Percentiles rank a stretch among this genome's conserved stretches.
Evolutionary conservation across 352 stramenopile genomes (phyloP).

Genomic region (Halophytophthora batemanensis): DNA sequence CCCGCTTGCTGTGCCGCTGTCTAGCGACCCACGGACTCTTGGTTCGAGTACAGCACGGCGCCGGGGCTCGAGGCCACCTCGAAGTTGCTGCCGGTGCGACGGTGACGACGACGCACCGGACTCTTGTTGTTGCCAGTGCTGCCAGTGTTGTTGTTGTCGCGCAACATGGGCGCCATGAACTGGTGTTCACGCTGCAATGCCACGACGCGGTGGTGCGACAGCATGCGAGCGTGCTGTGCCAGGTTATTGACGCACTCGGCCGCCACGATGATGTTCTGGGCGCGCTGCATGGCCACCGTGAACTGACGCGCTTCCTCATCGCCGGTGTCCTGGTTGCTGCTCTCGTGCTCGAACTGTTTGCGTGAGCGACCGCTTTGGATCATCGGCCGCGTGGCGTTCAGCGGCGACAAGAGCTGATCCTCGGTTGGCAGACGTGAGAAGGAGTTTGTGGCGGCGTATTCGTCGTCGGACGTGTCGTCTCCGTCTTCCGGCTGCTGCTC

Average conservation of each 20-base stretch:
- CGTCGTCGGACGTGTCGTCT: constrained; percentile 26
- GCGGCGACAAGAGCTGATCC: constrained; percentile 5
- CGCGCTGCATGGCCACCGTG: constrained; percentile 39
- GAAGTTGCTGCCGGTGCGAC: constrained; percentile 17
- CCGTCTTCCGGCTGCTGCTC: constrained; percentile 33
- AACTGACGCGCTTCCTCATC: constrained; percentile 29
- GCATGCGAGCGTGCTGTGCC: constrained; percentile 65
- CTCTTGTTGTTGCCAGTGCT: constrained; percentile 25
- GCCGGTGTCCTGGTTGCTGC: constrained; percentile 10
- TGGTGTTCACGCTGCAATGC: constrained; percentile 65
- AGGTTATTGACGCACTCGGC: constrained; percentile 64
- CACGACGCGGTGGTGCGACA: constrained; percentile 62
- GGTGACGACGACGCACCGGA: constrained; percentile 23
- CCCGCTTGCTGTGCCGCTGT: constrained; percentile 6
- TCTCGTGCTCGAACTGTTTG: constrained; percentile 20
- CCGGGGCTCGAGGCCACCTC: constrained; percentile 8
- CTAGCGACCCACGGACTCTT: constrained; percentile 1
- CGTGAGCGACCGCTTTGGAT: constrained; percentile 17
- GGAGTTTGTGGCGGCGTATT: constrained; percentile 21
- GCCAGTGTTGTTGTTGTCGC: constrained; percentile 23
- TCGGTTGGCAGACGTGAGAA: constrained; percentile 8
- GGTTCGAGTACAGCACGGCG: constrained; percentile 27
- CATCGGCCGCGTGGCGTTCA: constrained; percentile 15
- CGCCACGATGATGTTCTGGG: constrained; percentile 60
- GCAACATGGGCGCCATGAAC: constrained; percentile 25